Evolutionary conservation across 306 rosid species (phyloP), one percentile per base, ranked within the genome.

Genomic region (Corylus heterophylla): DNA sequence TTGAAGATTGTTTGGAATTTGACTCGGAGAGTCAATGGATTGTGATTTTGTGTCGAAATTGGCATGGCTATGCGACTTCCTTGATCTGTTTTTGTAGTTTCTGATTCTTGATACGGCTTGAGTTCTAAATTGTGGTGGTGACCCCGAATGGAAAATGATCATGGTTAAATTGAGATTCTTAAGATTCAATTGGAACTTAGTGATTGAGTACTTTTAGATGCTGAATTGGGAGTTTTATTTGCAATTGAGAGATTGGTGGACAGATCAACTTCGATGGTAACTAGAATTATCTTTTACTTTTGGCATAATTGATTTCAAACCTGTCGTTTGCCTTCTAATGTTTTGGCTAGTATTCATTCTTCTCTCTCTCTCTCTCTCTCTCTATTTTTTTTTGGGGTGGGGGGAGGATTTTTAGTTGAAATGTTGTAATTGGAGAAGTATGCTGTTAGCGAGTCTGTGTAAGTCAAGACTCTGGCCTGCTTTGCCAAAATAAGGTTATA

Each of bases 1-100:
- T 54, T 52, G 78, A 63, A 16, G 48, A 48, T 71, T 69, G 61
- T 56, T 25, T 37, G 20, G 79, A 77, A 74, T 71, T 74, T 62
- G 74, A 69, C 64, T 70, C 13, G 37, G 62, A 3, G 11, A 83
- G 11, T 22, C 39, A 17, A 14, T 48, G 12, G 31, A 48, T 18
- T 54, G 70, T 50, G 22, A 73, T 31, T 69, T 5, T 55, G 17
- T 20, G 50, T 54, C 74, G 54, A 49, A 64, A 72, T 64, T 78
- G 74, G 49, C 86, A 59, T 70, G 51, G 61, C 35, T 8, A 42
- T 22, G 47, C 7, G 55, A 78, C 31, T 25, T 78, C 56, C 49
- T 18, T 17, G 50, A 49, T 37, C 14, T 37, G 10, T 42, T 39
- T 12, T 45, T 44, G 11, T 59, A 59, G 14, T 59, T 12, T 25